These are phyloP conservation scores for Boletellus sp. DNA, from an alignment of 768 basidiomycete genomes.

Conservation along the genomic window DNA sequence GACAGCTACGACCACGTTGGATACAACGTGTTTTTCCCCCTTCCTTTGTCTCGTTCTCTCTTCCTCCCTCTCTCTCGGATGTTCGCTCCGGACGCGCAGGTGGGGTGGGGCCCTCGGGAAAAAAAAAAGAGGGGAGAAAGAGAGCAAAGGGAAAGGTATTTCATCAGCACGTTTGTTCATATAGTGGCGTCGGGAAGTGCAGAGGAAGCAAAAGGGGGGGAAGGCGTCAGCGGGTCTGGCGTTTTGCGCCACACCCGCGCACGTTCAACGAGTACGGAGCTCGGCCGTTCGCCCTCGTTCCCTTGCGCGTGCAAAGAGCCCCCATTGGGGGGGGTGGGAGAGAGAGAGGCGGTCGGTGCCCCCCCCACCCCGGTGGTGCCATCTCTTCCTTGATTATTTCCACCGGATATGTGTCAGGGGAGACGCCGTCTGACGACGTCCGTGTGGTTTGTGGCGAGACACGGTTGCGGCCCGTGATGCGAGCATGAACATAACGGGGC, in stretches of 20 bases:
- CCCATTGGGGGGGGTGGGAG: no score
- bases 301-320: not conserved
- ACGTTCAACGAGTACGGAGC: not conserved
- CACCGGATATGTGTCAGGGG: conserved; percentile 12
- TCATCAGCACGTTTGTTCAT: conserved; percentile 9
- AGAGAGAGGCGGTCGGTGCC: no score
- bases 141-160: not conserved
- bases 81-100: not conserved
- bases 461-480: conserved; percentile 1
- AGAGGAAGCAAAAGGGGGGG: no score
- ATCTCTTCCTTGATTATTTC: conserved; percentile 5
- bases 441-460: not conserved
- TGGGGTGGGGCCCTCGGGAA: not conserved
- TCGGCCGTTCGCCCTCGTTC: not conserved
- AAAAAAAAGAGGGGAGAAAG: not conserved
- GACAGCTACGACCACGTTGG: conserved; percentile 15
- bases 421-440: conserved; percentile 11
- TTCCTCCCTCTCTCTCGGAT: not conserved
- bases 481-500: conserved; percentile 3
- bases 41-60: not conserved
- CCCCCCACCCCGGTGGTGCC: not conserved
- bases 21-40: conserved; percentile 16
- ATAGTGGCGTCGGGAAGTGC: not conserved
- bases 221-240: no score
- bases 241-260: not conserved